phyloP scores from a whole-genome alignment of 1,284 basidiomycete species.

The Puccinia coronata region DNA sequence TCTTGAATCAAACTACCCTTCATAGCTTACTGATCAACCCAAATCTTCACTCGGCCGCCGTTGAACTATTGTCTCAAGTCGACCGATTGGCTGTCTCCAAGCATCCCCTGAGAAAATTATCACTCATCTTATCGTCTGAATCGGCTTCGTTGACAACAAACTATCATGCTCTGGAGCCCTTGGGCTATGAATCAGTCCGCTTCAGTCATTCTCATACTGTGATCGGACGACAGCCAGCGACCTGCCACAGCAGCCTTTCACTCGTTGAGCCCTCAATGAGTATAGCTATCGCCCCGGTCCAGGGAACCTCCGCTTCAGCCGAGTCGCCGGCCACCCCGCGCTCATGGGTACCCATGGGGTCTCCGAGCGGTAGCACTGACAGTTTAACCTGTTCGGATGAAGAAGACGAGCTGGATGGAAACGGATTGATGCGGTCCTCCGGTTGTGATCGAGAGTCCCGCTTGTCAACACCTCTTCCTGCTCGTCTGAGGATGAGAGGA shows the following conservation, averaged over 20 bases:
- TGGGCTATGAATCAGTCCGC: slow-evolving; percentile 37
- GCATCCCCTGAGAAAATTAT: neutral
- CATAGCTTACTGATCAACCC: slow-evolving; percentile 18
- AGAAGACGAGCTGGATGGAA: slow-evolving; percentile 12
- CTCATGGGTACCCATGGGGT: slow-evolving; percentile 38
- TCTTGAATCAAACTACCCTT: neutral
- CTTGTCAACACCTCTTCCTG: too few relatives aligned
- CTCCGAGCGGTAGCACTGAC: slow-evolving; percentile 17
- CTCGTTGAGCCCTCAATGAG: neutral
- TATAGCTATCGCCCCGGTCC: neutral
- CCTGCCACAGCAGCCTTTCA: too few relatives aligned
- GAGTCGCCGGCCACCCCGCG: slow-evolving; percentile 32
- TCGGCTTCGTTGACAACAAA: neutral
- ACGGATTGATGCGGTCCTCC: neutral
- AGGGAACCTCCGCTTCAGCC: neutral
- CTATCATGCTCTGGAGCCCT: slow-evolving; percentile 8
- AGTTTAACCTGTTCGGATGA: neutral
- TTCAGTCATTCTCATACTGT: slow-evolving; percentile 26
- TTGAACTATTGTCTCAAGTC: slow-evolving; percentile 1
- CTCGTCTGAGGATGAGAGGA: too few relatives aligned
- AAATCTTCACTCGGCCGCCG: neutral
- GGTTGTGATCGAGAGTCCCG: too few relatives aligned
- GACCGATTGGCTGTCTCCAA: slow-evolving; percentile 3
- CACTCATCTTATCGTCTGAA: slow-evolving; percentile 7
- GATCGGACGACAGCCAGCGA: too few relatives aligned